These are phyloP conservation scores for Ophiocordyceps camponoti-floridani DNA, from an alignment of 2,329 filamentous ascomycete genomes.

Conservation along the genomic window DNA sequence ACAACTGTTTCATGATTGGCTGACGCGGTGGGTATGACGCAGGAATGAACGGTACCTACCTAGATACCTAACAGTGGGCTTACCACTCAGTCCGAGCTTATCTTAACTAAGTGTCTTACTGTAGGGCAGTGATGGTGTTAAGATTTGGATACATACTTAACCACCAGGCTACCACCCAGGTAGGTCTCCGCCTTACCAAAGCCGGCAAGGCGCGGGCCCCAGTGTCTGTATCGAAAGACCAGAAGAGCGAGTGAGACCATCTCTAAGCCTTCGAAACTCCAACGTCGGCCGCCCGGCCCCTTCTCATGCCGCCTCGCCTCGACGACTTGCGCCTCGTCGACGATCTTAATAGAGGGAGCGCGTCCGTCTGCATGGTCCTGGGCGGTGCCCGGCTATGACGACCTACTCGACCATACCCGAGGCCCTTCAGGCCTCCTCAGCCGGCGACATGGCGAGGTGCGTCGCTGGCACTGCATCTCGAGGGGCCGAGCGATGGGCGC, in stretches of 20 bases:
- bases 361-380: neutral
- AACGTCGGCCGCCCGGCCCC: neutral
- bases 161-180: too few relatives aligned
- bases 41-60: too few relatives aligned
- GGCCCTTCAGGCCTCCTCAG: slow-evolving; percentile 20
- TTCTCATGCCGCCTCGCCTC: neutral
- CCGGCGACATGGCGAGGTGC: slow-evolving; percentile 32
- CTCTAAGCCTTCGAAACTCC: neutral
- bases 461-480: slow-evolving; percentile 1
- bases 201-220: neutral
- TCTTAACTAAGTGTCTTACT: too few relatives aligned
- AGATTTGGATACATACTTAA: too few relatives aligned
- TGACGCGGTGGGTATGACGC: too few relatives aligned
- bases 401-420: slow-evolving; percentile 34
- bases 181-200: neutral
- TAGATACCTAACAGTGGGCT: too few relatives aligned
- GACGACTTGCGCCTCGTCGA: neutral
- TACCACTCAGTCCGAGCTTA: too few relatives aligned
- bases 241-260: neutral
- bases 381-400: slow-evolving; percentile 25
- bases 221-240: too few relatives aligned
- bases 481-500: neutral
- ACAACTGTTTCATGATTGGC: too few relatives aligned
- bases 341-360: neutral
- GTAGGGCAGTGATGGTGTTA: too few relatives aligned